Conservation (phyloP, 2,329 filamentous ascomycete species). For the Corinectria fuckeliana region DNA sequence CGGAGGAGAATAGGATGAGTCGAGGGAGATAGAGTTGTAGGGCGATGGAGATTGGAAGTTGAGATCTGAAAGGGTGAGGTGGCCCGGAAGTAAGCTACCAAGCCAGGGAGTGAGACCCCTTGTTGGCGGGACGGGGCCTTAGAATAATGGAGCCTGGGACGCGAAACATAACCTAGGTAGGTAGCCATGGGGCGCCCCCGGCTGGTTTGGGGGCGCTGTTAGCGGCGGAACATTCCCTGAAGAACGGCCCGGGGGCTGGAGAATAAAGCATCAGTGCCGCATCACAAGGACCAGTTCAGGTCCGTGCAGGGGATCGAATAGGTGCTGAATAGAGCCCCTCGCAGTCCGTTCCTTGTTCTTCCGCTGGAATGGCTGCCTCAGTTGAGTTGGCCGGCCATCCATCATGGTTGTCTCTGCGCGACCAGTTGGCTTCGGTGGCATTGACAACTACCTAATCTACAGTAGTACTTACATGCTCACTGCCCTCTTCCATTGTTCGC, state of each 20-base stretch:
- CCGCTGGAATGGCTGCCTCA: neutral
- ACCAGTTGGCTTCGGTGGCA: neutral
- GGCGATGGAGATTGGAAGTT: neutral
- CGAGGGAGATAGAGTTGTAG: slow-evolving; percentile 9
- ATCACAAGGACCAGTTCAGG: neutral
- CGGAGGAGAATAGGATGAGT: slow-evolving; percentile 2
- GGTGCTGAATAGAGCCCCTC: neutral
- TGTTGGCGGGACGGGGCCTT: neutral
- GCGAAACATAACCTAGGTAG: slow-evolving; percentile 4
- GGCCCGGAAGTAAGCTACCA: slow-evolving; percentile 12
- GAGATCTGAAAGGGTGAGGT: slow-evolving; percentile 21
- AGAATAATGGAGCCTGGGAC: neutral
- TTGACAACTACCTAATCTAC: neutral
- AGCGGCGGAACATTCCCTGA: slow-evolving; percentile 7
- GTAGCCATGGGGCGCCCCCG: too few relatives aligned
- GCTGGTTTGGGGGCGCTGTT: neutral
- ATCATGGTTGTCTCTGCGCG: neutral
- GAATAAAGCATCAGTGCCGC: too few relatives aligned
- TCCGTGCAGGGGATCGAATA: slow-evolving; percentile 16
- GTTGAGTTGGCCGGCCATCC: neutral
- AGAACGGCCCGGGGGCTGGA: too few relatives aligned
- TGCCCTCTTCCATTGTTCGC: neutral
- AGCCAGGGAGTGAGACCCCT: slow-evolving; percentile 1
- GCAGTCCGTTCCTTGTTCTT: neutral
- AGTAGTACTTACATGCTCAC: neutral